A percentile compares a stretch with the other conserved stretches of the same genome.
These are phyloP conservation scores for Aureobasidium musti DNA, from an alignment of 2,329 filamentous ascomycete species.

Conservation along the genomic window DNA sequence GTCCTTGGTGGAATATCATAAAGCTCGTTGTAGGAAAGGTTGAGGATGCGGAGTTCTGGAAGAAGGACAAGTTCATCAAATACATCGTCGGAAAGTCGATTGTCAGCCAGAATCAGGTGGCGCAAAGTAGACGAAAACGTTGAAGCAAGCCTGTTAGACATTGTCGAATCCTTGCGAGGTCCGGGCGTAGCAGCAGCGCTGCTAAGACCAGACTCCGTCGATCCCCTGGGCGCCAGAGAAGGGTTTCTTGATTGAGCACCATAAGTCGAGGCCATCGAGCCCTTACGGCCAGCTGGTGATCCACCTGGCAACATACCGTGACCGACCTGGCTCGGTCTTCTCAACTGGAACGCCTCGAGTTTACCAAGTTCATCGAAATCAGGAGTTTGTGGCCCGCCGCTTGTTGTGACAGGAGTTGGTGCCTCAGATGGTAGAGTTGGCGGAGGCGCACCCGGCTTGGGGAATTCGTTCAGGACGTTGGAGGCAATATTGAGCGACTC, in stretches of 20 bases:
- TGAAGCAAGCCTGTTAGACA: conserved; percentile 74
- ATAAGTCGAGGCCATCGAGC: conserved; percentile 81
- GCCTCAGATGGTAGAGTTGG: conserved; percentile 40
- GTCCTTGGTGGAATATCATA: conserved; percentile 88
- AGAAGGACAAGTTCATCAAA: conserved; percentile 88
- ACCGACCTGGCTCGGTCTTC: conserved; percentile 78
- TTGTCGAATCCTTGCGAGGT: conserved; percentile 81
- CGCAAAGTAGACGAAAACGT: conserved; percentile 87
- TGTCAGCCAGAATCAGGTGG: conserved; percentile 87
- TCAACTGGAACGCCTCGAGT: conserved; percentile 62
- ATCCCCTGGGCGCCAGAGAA: conserved; percentile 71
- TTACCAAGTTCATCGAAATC: conserved; percentile 77
- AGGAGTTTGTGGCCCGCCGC: conserved; percentile 53
- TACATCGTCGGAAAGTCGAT: conserved; percentile 89
- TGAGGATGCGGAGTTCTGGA: conserved; percentile 81
- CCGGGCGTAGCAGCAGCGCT: conserved; percentile 61
- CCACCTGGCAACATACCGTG: conserved; percentile 68
- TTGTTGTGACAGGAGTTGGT: conserved; percentile 43
- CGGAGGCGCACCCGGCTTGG: conserved; percentile 73
- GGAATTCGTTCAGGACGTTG: conserved; percentile 87
- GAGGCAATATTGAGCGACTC: conserved; percentile 95
- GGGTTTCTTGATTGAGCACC: conserved; percentile 64
- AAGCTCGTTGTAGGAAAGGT: conserved; percentile 92
- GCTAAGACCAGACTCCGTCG: conserved; percentile 43
- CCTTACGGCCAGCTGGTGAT: conserved; percentile 57